Conservation (phyloP, 805 yeast genomes). For the Limtongia smithiae region DNA sequence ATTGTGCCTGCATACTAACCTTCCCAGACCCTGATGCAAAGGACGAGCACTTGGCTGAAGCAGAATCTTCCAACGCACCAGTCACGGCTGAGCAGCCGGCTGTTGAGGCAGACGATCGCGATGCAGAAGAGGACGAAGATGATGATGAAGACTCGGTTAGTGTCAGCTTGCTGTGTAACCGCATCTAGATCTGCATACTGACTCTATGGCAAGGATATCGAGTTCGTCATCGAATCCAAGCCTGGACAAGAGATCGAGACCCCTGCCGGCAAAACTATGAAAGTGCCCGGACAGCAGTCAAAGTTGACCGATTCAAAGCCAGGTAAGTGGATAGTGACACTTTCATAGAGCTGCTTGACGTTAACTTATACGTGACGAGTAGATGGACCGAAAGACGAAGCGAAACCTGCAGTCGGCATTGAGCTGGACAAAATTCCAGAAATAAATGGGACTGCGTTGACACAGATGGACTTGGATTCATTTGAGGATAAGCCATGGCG, state of each 20-base stretch:
- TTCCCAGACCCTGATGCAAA: too few species aligned
- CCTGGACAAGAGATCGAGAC: conserved; percentile 36
- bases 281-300: conserved; percentile 26
- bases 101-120: conserved; percentile 20
- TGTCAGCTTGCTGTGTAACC: background rate
- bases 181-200: conserved; percentile 34
- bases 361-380: too few species aligned
- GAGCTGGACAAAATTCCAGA: conserved; percentile 74
- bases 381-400: conserved; percentile 17
- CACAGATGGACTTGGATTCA: conserved; percentile 73
- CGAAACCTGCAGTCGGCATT: conserved; percentile 38
- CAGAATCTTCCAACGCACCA: background rate
- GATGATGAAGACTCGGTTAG: conserved; percentile 46
- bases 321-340: background rate
- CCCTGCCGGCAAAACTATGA: conserved; percentile 31
- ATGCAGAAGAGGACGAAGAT: conserved; percentile 44
- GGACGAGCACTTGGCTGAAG: background rate
- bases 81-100: background rate
- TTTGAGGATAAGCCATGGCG: conserved; percentile 97
- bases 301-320: conserved; percentile 27
- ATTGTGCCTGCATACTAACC: too few species aligned
- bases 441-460: conserved; percentile 75
- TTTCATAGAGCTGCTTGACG: background rate
- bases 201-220: conserved; percentile 56
- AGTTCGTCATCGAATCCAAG: conserved; percentile 65